A percentile compares a stretch with the other conserved stretches of the same genome.
Conservation (phyloP, 371 early-diverging fungal genomes). For the Parasitella parasitica region DNA sequence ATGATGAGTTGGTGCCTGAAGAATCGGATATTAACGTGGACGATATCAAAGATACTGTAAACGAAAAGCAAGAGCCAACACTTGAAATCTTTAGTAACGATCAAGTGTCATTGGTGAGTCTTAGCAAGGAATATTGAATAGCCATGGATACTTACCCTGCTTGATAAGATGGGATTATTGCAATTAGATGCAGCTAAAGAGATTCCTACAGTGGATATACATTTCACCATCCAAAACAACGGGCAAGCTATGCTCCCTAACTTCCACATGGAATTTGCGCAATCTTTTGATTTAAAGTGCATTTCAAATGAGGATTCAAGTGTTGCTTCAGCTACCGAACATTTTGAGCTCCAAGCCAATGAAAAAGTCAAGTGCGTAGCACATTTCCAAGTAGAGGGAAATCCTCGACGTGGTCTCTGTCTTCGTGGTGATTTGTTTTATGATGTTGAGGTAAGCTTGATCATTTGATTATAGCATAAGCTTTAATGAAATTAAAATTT, state of each 20-base stretch:
- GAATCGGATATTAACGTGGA: constrained; percentile 12
- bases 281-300: constrained; percentile 38
- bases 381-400: constrained; percentile 33
- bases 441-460: constrained; percentile 40
- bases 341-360: constrained; percentile 34
- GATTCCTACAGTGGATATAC: constrained; percentile 3
- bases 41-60: constrained; percentile 16
- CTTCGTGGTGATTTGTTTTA: constrained; percentile 40
- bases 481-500: background rate
- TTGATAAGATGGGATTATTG: constrained; percentile 12
- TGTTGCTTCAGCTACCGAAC: constrained; percentile 33
- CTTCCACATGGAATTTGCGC: constrained; percentile 29
- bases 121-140: background rate
- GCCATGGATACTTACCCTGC: background rate
- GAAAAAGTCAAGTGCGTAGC: constrained; percentile 34
- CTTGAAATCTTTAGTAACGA: constrained; percentile 24
- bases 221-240: constrained; percentile 25
- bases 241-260: constrained; percentile 28
- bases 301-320: constrained; percentile 16
- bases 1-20: constrained; percentile 17
- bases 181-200: constrained; percentile 3
- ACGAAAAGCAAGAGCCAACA: constrained; percentile 8
- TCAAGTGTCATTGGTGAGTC: constrained; percentile 30
- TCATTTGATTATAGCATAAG: background rate
- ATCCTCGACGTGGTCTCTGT: constrained; percentile 31